Base-by-base conservation (phyloP, 2,329 filamentous ascomycete genomes). In the Aspergillus neoniger region DNA sequence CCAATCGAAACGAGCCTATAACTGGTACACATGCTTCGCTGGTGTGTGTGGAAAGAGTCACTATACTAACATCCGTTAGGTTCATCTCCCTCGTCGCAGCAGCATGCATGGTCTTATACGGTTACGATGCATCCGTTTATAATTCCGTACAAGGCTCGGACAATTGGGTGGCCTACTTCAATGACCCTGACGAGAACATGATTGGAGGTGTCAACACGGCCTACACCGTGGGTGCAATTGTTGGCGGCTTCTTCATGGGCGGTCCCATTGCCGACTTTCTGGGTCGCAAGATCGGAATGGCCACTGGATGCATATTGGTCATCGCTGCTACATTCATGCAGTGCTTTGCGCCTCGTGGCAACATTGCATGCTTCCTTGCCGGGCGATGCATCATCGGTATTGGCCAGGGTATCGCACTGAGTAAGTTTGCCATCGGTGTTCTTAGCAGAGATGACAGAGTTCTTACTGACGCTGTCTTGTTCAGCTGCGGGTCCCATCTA, bases 21-120 rank as follows among this genome's bases (percentile, higher is more conserved):
- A 74, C 61, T 74, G 72, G 72, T 74, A 39, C 1, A 66, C 61
- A n/a, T 7, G 39, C 6, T 44, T 9, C 32, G 2, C 30, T 4
- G 0, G 5, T 17, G 2, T 25, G 2, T 25, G 2, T 25, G 5
- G 21, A 17, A 36, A 17, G 5, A 2, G 7, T 49, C 21, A 53
- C 9, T 32, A 52, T 9, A 50, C n/a, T 9, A 2, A 52, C 5
- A 21, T 19, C 23, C 9, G 12, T 19, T 32, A 71, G 86, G 86
- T 90, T 88, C 78, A 86, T 89, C 65, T 88, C 86, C 61, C 79
- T 89, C 54, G 85, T 90, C 65, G 88, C 88, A 59, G 88, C 88
- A 69, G 86, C 87, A 73, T 90, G 87, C 74, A 91, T 91, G 88
- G 87, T 90, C 21, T 81, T 91, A 48, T 91, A 90, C 72, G 88